Evolutionary conservation across 495 filamentous ascomycete species (phyloP), one percentile per base, ranked within the genome.

Genomic region (Tirmania nivea): DNA sequence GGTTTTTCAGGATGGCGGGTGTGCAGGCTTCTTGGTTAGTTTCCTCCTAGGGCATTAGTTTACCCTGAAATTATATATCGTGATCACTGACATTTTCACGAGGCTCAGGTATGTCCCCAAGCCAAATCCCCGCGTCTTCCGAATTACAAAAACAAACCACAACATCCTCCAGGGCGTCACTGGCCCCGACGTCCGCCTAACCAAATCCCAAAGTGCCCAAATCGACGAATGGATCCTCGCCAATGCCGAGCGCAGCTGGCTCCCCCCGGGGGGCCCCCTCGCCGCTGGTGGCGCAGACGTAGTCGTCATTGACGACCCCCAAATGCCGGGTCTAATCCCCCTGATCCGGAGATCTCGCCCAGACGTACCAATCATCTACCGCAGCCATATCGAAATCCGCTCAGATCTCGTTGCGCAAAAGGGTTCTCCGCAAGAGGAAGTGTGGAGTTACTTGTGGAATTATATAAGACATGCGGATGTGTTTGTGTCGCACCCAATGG

Each of bases 121-220:
- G 61, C 86, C 86, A 16, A 79, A 80, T 35, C 84, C 85, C 0
- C 83, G 80, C 16, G 81, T 89, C 14, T 94, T 92, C 66, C 76
- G 83, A 35, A 80, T 86, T 55, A 94, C 86, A 53, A 94, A 94
- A 67, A 87, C 79, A 49, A 83, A 86, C 59, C 86, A 94, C 73
- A 94, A 94, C 63, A 90, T 90, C 60, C 78, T 94, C 3, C 86
- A 94, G 69, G 86, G 86, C 17, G 84, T 89, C 21, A 75, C 77
- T 34, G 67, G 72, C 25, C 75, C 77, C 0, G 70, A 73, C 1
- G 75, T 83, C 52, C 75, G 78, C 10, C 69, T 90, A 16, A 75
- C 69, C 4, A 56, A 66, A 9, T 73, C 81, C 7, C 75, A 84
- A 52, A 76, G 78, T 57, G 65, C 70, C 34, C 63, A 69, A 10